Conservation (phyloP, 192 early-diverging fungal species). For the Coemansia sp. region DNA sequence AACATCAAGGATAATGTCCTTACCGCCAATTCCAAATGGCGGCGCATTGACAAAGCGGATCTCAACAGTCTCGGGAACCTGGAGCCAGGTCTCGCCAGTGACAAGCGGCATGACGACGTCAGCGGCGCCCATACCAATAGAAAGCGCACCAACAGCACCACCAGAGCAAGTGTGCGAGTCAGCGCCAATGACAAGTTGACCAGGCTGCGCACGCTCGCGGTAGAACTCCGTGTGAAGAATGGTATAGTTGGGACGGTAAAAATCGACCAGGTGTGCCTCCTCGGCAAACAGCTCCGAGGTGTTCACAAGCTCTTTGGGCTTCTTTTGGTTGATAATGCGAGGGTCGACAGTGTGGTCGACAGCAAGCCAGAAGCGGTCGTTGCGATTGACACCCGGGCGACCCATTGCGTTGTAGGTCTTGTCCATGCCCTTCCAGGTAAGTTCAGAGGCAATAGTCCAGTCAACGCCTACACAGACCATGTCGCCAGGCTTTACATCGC, state of each 20-base stretch:
- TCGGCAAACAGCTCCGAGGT: constrained; percentile 67
- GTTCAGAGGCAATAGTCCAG: constrained; percentile 80
- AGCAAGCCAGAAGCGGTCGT: constrained; percentile 82
- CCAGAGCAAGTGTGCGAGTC: constrained; percentile 84
- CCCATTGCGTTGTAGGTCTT: constrained; percentile 80
- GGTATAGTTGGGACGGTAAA: constrained; percentile 74
- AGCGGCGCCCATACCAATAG: constrained; percentile 78
- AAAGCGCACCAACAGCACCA: constrained; percentile 74
- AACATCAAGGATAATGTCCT: constrained; percentile 78
- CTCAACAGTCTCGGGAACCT: constrained; percentile 79
- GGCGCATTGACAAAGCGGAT: constrained; percentile 72
- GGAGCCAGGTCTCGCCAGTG: constrained; percentile 80
- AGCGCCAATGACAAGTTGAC: constrained; percentile 77
- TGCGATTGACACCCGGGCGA: constrained; percentile 71
- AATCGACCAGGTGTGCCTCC: constrained; percentile 71
- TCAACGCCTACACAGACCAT: constrained; percentile 80
- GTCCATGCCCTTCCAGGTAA: constrained; percentile 86
- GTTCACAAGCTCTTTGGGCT: constrained; percentile 66
- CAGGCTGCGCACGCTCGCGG: constrained; percentile 77
- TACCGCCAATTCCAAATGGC: constrained; percentile 78
- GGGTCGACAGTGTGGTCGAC: constrained; percentile 79
- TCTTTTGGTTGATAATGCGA: constrained; percentile 68
- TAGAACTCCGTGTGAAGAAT: constrained; percentile 86
- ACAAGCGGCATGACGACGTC: constrained; percentile 83
- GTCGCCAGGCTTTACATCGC: constrained; percentile 71